Base-by-base conservation (phyloP, 345 rosid species). In the Noccaea bulbosa region DNA sequence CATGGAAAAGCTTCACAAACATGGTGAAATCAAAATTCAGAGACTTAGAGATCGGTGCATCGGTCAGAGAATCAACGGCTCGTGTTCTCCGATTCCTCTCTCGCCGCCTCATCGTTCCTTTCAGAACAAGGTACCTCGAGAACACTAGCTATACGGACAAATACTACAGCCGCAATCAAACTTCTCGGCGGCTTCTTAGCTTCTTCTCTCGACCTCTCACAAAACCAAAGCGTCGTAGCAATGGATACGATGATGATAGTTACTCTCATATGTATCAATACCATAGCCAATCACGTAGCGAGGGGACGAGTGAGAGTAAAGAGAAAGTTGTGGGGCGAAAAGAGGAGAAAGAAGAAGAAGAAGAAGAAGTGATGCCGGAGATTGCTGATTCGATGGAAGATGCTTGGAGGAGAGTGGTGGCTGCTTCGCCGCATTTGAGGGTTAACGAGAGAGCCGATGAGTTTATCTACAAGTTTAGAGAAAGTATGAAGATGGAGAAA, bases 371-470 rank as follows among this genome's bases (percentile, higher is more conserved):
- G 78, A 78, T 39, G 77, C 79, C 50, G 77, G 78, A 43, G 64
- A 35, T 69, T 54, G 56, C 53, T 54, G 68, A 83, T 27, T 83
- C 81, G 5, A 65, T 92, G 43, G 98, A 92, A 59, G 96, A 92
- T 76, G 88, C 88, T 8, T 92, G 95, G 96, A 87, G 83, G 63
- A 85, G 83, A 53, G 81, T 85, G 15, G 89, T 92, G 41, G 91
- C 93, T 27, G 78, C 70, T 8, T 90, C 98, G 11, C 95, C 96
- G 0, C 95, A 87, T 71, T 65, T 88, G 34, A 79, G 90, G 65
- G 95, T 92, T 49, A 82, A 92, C 52, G 96, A 90, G 51, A 81
- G 89, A 75, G 98, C 98, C 8, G 96, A 90, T 4, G 98, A 92
- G 63, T 92, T 92, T 24, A 92, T 92, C 24, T 45, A 62, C 41